These are phyloP conservation scores for Globisporangium middletonii DNA, from an alignment of 352 stramenopile genomes.

Conservation along the genomic window DNA sequence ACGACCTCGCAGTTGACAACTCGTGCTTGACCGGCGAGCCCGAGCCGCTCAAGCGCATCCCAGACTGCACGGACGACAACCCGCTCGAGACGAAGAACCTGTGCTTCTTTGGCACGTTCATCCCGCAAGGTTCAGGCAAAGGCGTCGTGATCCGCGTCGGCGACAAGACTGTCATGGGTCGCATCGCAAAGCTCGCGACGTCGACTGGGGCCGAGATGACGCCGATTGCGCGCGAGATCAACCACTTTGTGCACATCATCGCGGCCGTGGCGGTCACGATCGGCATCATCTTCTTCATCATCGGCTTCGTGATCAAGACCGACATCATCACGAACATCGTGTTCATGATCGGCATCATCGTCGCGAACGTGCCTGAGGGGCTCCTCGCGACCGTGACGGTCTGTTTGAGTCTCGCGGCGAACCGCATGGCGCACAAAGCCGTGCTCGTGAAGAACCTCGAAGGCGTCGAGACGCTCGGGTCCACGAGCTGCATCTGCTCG, in stretches of 20 bases:
- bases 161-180: conserved; percentile 46
- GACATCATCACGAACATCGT: conserved; percentile 47
- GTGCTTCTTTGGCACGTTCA: conserved; percentile 45
- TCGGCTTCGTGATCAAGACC: conserved; percentile 41
- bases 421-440: conserved; percentile 60
- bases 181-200: conserved; percentile 38
- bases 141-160: conserved; percentile 37
- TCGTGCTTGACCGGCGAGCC: conserved; percentile 55
- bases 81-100: conserved; percentile 47
- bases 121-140: conserved; percentile 32
- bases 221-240: conserved; percentile 39
- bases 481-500: conserved; percentile 84
- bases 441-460: conserved; percentile 85
- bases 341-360: conserved; percentile 19
- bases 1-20: conserved; percentile 81
- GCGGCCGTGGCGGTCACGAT: conserved; percentile 32
- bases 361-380: conserved; percentile 75
- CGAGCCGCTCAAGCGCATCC: conserved; percentile 68
- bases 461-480: conserved; percentile 78
- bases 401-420: conserved; percentile 68
- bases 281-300: conserved; percentile 42
- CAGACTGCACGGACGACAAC: conserved; percentile 43
- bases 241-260: conserved; percentile 55
- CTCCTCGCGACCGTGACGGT: conserved; percentile 80
- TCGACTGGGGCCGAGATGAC: conserved; percentile 30